phyloP scores from a whole-genome alignment of 2,329 filamentous ascomycete species.

The Aspergillus brunneoviolaceus region DNA sequence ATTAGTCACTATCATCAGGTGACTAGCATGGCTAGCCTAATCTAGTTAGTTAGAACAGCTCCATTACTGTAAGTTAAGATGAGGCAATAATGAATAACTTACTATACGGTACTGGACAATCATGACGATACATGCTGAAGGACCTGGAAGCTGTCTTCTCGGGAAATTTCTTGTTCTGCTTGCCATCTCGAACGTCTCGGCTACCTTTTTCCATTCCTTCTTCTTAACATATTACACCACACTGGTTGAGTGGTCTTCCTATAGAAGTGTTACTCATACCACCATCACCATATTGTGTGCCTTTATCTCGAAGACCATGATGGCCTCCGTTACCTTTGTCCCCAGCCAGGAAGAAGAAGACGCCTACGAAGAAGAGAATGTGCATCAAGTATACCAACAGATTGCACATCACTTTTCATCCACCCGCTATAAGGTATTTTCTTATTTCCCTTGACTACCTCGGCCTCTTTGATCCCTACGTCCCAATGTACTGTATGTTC shows the following conservation, averaged over 20 bases:
- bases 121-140: neutral
- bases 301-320: neutral
- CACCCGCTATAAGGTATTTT: conserved; percentile 60
- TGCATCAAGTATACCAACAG: conserved; percentile 80
- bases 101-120: neutral
- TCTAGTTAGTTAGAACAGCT: too few relatives aligned
- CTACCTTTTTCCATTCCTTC: neutral
- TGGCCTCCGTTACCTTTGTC: neutral
- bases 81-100: neutral
- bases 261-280: neutral
- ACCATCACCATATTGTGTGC: neutral
- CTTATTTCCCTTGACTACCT: conserved; percentile 31
- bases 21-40: too few relatives aligned
- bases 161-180: neutral
- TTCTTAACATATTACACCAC: neutral
- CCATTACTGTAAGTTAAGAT: too few relatives aligned
- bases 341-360: conserved; percentile 16
- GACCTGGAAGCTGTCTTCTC: neutral
- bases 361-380: conserved; percentile 77
- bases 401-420: conserved; percentile 52
- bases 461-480: neutral
- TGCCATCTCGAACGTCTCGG: neutral
- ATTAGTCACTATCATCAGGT: too few relatives aligned
- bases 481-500: neutral
- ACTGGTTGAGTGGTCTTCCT: neutral